These are phyloP conservation scores for Penicillium sp. DNA, from an alignment of 2,329 filamentous ascomycete species.

Conservation along the genomic window DNA sequence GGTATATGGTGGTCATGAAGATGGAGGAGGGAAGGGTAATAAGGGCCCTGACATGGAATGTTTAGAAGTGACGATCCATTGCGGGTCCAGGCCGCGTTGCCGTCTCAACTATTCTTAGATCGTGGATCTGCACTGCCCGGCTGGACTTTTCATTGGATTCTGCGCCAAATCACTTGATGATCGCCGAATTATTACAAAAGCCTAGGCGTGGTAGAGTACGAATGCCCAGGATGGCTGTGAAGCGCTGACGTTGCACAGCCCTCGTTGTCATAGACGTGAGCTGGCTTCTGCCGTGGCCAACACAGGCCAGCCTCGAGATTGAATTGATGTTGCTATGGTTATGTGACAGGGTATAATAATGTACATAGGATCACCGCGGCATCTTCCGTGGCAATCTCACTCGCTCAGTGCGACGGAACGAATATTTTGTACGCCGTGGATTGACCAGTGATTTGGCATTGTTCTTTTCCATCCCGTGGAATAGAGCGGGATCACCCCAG, in stretches of 20 bases:
- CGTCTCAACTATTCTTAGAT: constrained; percentile 31
- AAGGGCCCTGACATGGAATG: constrained; percentile 12
- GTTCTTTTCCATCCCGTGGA: constrained; percentile 26
- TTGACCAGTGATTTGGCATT: constrained; percentile 28
- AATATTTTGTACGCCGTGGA: constrained; percentile 17
- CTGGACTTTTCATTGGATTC: neutral
- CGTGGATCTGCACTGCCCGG: constrained; percentile 16
- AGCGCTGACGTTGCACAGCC: neutral
- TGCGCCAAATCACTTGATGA: neutral
- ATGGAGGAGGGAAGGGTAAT: constrained; percentile 1
- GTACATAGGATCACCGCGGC: neutral
- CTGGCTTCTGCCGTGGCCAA: neutral
- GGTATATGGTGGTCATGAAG: neutral
- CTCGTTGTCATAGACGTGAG: neutral
- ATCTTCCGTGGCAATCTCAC: constrained; percentile 1
- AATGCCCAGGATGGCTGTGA: neutral
- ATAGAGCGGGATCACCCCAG: constrained; percentile 34
- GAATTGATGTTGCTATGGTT: neutral
- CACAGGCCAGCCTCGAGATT: neutral
- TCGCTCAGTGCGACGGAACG: constrained; percentile 6
- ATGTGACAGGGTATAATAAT: neutral
- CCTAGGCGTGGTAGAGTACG: neutral
- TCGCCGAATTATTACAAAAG: neutral
- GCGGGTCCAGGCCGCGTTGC: constrained; percentile 28
- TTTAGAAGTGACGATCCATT: constrained; percentile 15